Percentiles rank a stretch among this genome's conserved stretches.
Evolutionary conservation across 495 filamentous ascomycete species (phyloP).

Genomic region (Glutinoglossum americanum): DNA sequence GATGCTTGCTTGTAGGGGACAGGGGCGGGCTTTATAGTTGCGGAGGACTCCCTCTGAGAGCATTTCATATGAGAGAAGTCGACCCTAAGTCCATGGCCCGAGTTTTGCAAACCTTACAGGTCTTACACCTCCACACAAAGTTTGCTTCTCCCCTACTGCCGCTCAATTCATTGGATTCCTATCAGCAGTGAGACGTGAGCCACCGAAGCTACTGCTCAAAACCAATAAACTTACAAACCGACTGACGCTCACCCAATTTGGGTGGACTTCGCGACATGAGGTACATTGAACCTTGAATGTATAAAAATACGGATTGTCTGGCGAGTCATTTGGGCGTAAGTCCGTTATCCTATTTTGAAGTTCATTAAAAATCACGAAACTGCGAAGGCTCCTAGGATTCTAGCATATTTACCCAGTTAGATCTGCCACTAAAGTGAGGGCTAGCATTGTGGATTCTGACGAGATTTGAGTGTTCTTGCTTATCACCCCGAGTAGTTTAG

Average conservation of each 20-base stretch:
- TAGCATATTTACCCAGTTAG: conserved; percentile 37
- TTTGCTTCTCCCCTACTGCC: conserved; percentile 88
- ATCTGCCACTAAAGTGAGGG: conserved; percentile 59
- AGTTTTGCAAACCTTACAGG: conserved; percentile 47
- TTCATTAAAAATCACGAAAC: conserved; percentile 7
- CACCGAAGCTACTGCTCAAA: neutral
- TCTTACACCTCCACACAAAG: conserved; percentile 94
- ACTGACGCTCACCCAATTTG: conserved; percentile 68
- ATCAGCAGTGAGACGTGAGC: neutral
- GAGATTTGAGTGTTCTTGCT: no score
- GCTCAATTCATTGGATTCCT: conserved; percentile 75
- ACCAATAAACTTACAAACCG: conserved; percentile 50
- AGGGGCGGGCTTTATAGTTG: conserved; percentile 49
- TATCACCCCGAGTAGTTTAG: no score
- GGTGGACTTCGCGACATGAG: conserved; percentile 77
- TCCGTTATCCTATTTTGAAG: conserved; percentile 49
- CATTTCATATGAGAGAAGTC: neutral
- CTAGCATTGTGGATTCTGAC: conserved; percentile 40
- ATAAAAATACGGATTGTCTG: conserved; percentile 71
- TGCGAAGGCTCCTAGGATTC: neutral
- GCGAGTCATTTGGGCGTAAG: conserved; percentile 62
- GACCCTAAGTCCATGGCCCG: neutral
- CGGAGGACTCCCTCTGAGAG: conserved; percentile 38
- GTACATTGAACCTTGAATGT: conserved; percentile 94
- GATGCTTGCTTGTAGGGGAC: conserved; percentile 42